These are phyloP conservation scores for Arctium lappa DNA, from an alignment of 129 eudicot species.

Conservation along the genomic window DNA sequence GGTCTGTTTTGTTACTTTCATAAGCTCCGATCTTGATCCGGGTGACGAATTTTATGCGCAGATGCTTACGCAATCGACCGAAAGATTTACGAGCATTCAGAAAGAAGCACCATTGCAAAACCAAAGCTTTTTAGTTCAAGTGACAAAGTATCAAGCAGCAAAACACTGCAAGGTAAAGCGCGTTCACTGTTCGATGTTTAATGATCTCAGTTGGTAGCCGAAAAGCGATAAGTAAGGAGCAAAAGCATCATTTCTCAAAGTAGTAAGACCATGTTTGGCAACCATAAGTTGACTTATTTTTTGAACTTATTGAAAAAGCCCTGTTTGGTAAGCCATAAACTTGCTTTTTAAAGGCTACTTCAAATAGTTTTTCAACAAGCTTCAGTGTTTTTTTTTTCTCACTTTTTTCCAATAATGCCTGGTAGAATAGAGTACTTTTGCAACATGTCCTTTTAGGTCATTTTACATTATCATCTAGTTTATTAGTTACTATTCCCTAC, in stretches of 20 bases:
- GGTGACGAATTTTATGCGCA: conserved; percentile 13
- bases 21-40: not conserved
- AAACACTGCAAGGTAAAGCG: conserved; percentile 65
- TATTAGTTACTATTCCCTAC: not conserved
- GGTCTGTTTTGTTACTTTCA: not conserved
- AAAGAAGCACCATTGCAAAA: conserved; percentile 59
- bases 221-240: not conserved
- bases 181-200: not conserved
- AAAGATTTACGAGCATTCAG: conserved; percentile 66
- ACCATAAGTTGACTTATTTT: too few relatives aligned
- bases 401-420: not conserved
- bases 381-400: not conserved
- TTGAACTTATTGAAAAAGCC: not conserved
- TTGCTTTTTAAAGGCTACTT: not conserved
- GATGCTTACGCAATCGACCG: conserved; percentile 79
- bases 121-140: conserved; percentile 64
- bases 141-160: conserved; percentile 68
- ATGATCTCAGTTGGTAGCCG: conserved; percentile 6
- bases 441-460: not conserved
- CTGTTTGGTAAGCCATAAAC: not conserved
- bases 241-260: conserved; percentile 4
- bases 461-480: not conserved
- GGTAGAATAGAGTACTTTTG: not conserved
- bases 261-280: not conserved
- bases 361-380: not conserved